Evolutionary conservation across 768 basidiomycete genomes (phyloP), one percentile per base, ranked within the genome.

Genomic region (Kwoniella europaea): DNA sequence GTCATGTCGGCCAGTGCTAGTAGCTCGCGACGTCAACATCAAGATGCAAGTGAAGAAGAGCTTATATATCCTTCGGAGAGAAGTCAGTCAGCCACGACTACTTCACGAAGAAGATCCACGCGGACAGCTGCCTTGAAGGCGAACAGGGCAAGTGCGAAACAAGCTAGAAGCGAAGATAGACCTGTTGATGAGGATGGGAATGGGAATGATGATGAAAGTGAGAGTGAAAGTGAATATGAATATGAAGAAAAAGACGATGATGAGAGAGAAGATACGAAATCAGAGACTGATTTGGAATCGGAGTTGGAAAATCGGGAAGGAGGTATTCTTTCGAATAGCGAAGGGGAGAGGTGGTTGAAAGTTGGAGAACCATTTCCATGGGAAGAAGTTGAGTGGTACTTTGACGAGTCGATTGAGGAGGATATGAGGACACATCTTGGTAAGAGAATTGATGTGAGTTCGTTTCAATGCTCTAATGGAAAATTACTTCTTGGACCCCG

Each of bases 371-470:
- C 13, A 13, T 70, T 70, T 41, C 68, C 68, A 27, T 70, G 68
- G 68, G 46, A 53, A 53, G 22, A 57, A 13, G 63, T 65, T 2
- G 50, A 42, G 3, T 64, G 35, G 24, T 70, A 64, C 35, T 43
- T 70, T 27, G 68, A 70, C 29, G 44, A 54, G 10, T 63, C 60
- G 12, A 46, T 70, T 5, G 62, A 29, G 7, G 43, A 52, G 16
- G 53, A 55, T 12, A 59, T 70, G 56, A 64, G 12, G 10, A n/a
- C 12, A 24, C 68, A 70, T 60, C 50, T 70, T 4, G 41, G 20
- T 2, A 65, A 60, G 22, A 27, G 68, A 22, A 58, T 70, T 3
- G 46, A 53, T n/a, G 68, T 70, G 63, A 64, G 68, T 62, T 42
- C 7, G 10, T 13, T 20, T 52, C 50, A 52, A 52, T 16, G 50